These are phyloP conservation scores for Cordyceps sp. DNA, from an alignment of 2,329 filamentous ascomycete genomes.

Conservation along the genomic window DNA sequence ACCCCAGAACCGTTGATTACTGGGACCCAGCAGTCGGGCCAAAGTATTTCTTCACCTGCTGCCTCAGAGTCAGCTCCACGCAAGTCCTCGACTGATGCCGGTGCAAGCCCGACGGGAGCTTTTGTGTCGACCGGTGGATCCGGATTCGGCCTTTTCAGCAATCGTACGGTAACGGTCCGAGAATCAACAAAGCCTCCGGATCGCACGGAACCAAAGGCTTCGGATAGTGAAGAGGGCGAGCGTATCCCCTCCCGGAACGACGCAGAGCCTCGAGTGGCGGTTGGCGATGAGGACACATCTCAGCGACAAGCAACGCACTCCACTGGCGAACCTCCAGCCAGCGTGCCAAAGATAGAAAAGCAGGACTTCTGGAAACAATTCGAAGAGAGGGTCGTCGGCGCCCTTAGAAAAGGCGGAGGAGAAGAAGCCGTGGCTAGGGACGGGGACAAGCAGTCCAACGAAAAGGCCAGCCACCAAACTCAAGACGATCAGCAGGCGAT, in stretches of 20 bases:
- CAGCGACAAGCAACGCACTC: too few relatives aligned
- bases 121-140: background rate
- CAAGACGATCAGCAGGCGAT: background rate
- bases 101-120: background rate
- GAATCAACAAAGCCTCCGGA: conserved; percentile 1
- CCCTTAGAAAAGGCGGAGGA: background rate
- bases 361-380: background rate
- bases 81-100: background rate
- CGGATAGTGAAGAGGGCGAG: too few relatives aligned
- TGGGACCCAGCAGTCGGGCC: background rate
- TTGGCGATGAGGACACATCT: too few relatives aligned
- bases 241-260: too few relatives aligned
- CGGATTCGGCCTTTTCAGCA: background rate
- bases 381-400: background rate
- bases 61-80: background rate
- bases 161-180: background rate
- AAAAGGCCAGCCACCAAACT: background rate
- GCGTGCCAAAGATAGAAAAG: background rate
- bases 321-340: too few relatives aligned
- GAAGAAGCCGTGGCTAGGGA: background rate
- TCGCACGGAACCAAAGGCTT: too few relatives aligned
- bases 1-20: too few relatives aligned
- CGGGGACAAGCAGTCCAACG: background rate
- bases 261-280: too few relatives aligned
- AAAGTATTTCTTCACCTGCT: background rate